A percentile compares a stretch with the other conserved stretches of the same genome.
phyloP scores from a whole-genome alignment of 345 rosid genomes.

The Salix brachista region DNA sequence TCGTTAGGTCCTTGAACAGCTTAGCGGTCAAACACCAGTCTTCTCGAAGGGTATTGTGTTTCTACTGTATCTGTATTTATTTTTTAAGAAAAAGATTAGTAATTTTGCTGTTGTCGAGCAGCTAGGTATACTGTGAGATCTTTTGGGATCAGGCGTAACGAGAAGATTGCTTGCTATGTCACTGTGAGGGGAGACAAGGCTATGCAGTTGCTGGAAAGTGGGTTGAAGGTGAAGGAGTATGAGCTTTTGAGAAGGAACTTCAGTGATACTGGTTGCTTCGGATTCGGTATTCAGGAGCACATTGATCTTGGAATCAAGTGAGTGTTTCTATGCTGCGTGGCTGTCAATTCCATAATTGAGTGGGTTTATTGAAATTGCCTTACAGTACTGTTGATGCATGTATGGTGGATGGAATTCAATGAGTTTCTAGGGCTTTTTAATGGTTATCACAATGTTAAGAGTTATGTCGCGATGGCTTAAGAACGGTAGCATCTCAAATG shows the following conservation, averaged over 20 bases:
- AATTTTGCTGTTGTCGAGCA: slow-evolving; percentile 17
- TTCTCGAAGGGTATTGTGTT: slow-evolving; percentile 64
- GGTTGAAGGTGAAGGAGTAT: slow-evolving; percentile 92
- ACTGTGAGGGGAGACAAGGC: slow-evolving; percentile 98
- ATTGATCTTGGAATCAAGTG: slow-evolving; percentile 97
- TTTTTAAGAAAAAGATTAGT: neutral
- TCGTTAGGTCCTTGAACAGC: slow-evolving; percentile 73
- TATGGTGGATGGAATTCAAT: too few relatives aligned
- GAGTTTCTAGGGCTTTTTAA: too few relatives aligned
- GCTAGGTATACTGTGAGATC: slow-evolving; percentile 98
- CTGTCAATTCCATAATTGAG: too few relatives aligned
- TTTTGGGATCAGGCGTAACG: slow-evolving; percentile 92
- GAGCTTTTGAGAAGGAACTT: slow-evolving; percentile 89
- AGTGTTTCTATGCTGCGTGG: slow-evolving; percentile 9
- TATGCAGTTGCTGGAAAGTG: slow-evolving; percentile 95
- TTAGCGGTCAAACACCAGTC: slow-evolving; percentile 79
- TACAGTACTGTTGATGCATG: too few relatives aligned
- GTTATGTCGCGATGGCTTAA: too few relatives aligned
- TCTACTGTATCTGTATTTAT: neutral
- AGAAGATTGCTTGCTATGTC: slow-evolving; percentile 94
- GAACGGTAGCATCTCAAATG: too few relatives aligned
- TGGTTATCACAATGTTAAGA: too few relatives aligned
- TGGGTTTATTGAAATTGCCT: too few relatives aligned
- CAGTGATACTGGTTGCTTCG: slow-evolving; percentile 96
- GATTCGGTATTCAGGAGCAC: slow-evolving; percentile 97